Evolutionary conservation across 371 early-diverging fungal species (phyloP).

Genomic region (Parasitella parasitica): DNA sequence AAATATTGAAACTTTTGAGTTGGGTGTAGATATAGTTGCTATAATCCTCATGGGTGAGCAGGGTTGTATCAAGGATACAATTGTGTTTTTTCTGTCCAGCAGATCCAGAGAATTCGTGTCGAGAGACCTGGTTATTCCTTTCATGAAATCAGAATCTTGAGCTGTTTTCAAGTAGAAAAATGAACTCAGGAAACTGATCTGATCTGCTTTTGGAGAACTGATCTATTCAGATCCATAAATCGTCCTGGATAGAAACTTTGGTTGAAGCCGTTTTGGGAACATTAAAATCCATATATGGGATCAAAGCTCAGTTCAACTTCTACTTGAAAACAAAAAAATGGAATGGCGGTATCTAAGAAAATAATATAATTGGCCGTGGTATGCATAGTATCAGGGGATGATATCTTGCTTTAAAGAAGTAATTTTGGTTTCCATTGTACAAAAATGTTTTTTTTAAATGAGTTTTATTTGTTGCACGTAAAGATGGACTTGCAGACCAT

Average conservation of each 20-base stretch:
- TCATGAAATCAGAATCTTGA: conserved; percentile 17
- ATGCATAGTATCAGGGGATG: too few relatives aligned
- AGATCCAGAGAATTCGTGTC: conserved; percentile 10
- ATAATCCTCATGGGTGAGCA: conserved; percentile 19
- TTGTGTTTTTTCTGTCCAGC: conserved; percentile 10
- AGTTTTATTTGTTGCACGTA: too few relatives aligned
- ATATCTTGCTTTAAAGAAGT: too few relatives aligned
- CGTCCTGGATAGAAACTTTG: too few relatives aligned
- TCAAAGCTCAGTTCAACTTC: conserved; percentile 11
- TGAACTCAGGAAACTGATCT: conserved; percentile 8
- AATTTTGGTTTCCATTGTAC: too few relatives aligned
- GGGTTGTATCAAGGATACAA: conserved; percentile 13
- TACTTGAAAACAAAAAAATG: conserved; percentile 12
- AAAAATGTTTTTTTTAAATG: too few relatives aligned
- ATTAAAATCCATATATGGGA: conserved; percentile 11
- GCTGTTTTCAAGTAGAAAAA: conserved; percentile 7
- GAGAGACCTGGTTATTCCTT: conserved; percentile 12
- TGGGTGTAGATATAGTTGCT: conserved; percentile 13
- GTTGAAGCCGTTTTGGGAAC: too few relatives aligned
- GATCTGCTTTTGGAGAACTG: too few relatives aligned
- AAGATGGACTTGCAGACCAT: too few relatives aligned
- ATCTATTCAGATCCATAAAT: not conserved
- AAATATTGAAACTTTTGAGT: conserved; percentile 15
- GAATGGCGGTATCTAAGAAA: conserved; percentile 14
- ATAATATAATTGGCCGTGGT: conserved; percentile 12